Conservation (phyloP, 2,329 filamentous ascomycete genomes). For the Dactylellina leptospora region DNA sequence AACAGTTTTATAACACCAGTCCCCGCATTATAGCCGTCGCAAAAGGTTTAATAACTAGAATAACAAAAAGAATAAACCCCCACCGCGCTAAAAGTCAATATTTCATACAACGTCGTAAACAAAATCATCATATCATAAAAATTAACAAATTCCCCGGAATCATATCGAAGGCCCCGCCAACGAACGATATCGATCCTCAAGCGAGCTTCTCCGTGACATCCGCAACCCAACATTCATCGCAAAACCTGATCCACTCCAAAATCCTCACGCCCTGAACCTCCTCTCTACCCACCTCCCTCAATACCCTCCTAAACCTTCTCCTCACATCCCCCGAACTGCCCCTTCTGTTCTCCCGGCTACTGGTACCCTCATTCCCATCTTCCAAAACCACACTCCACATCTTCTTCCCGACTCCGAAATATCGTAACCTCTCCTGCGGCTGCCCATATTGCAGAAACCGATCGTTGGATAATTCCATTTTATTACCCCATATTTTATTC, state of each 20-base stretch:
- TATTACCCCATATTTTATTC: conserved; percentile 40
- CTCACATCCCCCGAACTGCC: background rate
- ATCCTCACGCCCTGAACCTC: conserved; percentile 13
- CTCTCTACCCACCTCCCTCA: conserved; percentile 48
- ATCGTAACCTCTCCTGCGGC: conserved; percentile 33
- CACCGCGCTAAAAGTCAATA: too few species aligned
- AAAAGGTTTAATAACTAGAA: too few species aligned
- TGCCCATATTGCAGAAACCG: conserved; percentile 40
- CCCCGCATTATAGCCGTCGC: too few species aligned
- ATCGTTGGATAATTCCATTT: conserved; percentile 31
- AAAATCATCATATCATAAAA: background rate
- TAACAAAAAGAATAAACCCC: too few species aligned
- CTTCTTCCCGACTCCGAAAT: conserved; percentile 44
- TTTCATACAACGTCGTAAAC: too few species aligned
- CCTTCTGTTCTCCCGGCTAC: conserved; percentile 6
- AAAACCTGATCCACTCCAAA: conserved; percentile 48
- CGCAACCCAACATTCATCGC: conserved; percentile 39
- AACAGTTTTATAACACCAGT: too few species aligned
- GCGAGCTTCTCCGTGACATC: background rate
- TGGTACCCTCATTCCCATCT: background rate
- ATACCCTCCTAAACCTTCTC: conserved; percentile 3
- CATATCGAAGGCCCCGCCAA: background rate
- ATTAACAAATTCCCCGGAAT: background rate
- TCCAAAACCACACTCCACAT: conserved; percentile 45
- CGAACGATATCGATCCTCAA: background rate